A percentile compares a stretch with the other conserved stretches of the same genome.
Evolutionary conservation across 192 early-diverging fungal species (phyloP).

Genomic region (Umbelopsis sp.): DNA sequence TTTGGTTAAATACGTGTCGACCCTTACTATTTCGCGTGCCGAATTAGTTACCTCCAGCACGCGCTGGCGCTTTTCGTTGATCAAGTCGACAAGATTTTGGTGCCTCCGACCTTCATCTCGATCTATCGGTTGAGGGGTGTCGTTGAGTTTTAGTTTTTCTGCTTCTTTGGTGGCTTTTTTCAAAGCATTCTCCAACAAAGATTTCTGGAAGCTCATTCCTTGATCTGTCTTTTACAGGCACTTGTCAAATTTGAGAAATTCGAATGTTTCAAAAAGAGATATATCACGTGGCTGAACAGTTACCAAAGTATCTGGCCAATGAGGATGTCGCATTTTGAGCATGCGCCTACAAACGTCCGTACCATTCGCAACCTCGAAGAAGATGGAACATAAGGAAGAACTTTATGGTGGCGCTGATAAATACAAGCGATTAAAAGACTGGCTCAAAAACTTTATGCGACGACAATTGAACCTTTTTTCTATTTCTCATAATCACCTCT

Average conservation of each 20-base stretch:
- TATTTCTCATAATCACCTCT: background rate
- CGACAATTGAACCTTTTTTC: background rate
- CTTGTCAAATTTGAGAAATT: too few relatives aligned
- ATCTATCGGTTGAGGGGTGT: background rate
- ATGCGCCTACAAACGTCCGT: background rate
- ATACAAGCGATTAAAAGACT: background rate
- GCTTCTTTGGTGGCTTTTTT: constrained; percentile 13
- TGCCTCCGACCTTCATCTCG: background rate
- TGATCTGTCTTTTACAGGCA: too few relatives aligned
- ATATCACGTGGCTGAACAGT: background rate
- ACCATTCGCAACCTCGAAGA: background rate
- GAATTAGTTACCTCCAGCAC: constrained; percentile 1
- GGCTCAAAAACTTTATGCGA: background rate
- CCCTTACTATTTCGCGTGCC: background rate
- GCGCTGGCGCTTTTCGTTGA: background rate
- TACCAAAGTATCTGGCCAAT: background rate
- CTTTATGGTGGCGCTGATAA: background rate
- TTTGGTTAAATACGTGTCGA: too few relatives aligned
- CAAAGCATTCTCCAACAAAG: constrained; percentile 13
- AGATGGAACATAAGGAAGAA: background rate
- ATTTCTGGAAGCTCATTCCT: constrained; percentile 6
- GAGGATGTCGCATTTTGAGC: background rate
- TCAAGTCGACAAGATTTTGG: background rate
- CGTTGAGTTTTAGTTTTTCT: background rate
- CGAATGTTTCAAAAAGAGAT: too few relatives aligned